Percentiles rank a stretch among this genome's conserved stretches.
phyloP scores from a whole-genome alignment of 2,329 filamentous ascomycete species.

The Ascochyta pisi region DNA sequence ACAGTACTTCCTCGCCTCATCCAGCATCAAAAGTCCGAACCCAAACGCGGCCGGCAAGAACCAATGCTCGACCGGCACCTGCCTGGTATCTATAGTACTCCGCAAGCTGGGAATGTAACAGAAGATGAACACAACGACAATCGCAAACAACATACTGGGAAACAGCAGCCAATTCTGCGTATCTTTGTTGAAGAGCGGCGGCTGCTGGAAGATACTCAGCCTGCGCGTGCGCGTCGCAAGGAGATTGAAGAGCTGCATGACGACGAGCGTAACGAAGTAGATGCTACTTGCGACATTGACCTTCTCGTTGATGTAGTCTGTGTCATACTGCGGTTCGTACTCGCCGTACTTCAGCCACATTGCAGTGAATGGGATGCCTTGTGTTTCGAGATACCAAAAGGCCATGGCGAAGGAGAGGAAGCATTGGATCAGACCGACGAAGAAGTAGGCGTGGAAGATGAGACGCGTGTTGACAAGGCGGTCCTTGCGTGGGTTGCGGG shows the following conservation, averaged over 20 bases:
- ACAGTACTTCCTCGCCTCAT: slow-evolving; percentile 70
- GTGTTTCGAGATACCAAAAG: slow-evolving; percentile 50
- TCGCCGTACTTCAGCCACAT: slow-evolving; percentile 64
- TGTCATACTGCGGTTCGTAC: slow-evolving; percentile 33
- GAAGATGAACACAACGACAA: slow-evolving; percentile 72
- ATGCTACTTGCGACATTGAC: slow-evolving; percentile 73
- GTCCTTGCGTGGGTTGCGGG: slow-evolving; percentile 72
- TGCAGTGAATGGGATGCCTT: slow-evolving; percentile 70
- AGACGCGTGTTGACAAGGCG: slow-evolving; percentile 76
- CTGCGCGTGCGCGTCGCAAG: slow-evolving; percentile 69
- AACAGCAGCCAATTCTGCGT: slow-evolving; percentile 75
- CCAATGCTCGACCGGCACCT: slow-evolving; percentile 75
- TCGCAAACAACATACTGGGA: slow-evolving; percentile 72
- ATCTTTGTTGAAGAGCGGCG: slow-evolving; percentile 67
- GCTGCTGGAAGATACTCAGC: slow-evolving; percentile 73
- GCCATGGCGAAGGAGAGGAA: slow-evolving; percentile 54
- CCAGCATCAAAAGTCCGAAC: slow-evolving; percentile 66
- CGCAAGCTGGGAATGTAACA: slow-evolving; percentile 72
- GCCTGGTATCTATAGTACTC: slow-evolving; percentile 64
- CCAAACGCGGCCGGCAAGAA: slow-evolving; percentile 79
- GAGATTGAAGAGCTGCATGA: slow-evolving; percentile 83
- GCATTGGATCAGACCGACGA: slow-evolving; percentile 65
- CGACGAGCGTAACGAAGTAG: slow-evolving; percentile 81
- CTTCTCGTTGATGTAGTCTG: slow-evolving; percentile 50
- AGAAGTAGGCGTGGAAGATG: slow-evolving; percentile 74